Evolutionary conservation across 371 early-diverging fungal species (phyloP).

Genomic region (Umbelopsis sp.): DNA sequence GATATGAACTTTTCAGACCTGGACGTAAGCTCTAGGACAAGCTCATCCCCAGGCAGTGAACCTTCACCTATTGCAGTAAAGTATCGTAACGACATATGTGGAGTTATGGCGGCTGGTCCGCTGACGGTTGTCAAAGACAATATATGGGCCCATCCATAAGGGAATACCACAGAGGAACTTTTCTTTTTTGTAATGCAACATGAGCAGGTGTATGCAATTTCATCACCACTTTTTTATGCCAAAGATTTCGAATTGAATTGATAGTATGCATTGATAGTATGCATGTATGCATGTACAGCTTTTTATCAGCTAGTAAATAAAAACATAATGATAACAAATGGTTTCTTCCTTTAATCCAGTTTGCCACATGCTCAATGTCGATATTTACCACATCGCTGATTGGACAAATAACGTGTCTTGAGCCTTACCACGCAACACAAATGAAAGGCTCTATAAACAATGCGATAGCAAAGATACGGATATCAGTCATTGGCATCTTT

Average conservation of each 20-base stretch:
- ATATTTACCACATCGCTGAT: neutral
- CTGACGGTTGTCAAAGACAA: constrained; percentile 4
- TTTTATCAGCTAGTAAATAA: constrained; percentile 20
- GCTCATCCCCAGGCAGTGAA: constrained; percentile 10
- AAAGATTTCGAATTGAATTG: too few relatives aligned
- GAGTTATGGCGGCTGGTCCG: constrained; percentile 14
- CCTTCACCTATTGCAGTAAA: neutral
- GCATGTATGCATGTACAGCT: neutral
- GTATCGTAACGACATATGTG: neutral
- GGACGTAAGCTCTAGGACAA: constrained; percentile 10
- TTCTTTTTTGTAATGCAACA: too few relatives aligned
- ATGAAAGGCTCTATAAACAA: too few relatives aligned
- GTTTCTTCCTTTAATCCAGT: too few relatives aligned
- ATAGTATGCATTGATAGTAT: neutral
- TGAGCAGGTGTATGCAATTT: neutral
- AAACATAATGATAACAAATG: neutral
- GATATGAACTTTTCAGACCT: constrained; percentile 15
- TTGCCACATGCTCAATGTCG: neutral
- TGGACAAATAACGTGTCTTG: neutral
- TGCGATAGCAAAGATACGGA: neutral
- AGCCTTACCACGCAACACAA: neutral
- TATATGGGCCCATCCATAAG: constrained; percentile 13
- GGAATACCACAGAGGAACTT: neutral
- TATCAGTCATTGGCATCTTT: constrained; percentile 3
- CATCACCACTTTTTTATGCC: neutral